Evolutionary conservation across 257 asterid species (phyloP).

Genomic region (Jacaranda mimosifolia): DNA sequence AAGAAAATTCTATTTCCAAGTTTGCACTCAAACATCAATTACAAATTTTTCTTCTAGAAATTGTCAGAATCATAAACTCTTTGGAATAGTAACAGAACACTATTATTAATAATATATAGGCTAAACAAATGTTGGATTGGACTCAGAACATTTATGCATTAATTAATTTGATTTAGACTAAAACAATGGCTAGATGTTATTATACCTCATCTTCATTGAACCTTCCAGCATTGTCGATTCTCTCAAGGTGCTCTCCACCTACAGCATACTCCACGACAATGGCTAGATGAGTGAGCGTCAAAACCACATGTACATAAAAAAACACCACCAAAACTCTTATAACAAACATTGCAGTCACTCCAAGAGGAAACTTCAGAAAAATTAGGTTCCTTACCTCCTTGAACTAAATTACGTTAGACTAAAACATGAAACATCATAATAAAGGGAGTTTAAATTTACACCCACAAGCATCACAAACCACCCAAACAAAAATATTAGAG

Average conservation of each 20-base stretch:
- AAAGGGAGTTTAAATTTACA: constrained; percentile 19
- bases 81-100: not conserved
- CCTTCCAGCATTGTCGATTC: constrained; percentile 86
- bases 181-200: not conserved
- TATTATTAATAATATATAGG: not conserved
- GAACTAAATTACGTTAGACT: constrained; percentile 74
- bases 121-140: not conserved
- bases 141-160: not conserved
- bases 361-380: not conserved
- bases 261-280: constrained; percentile 91
- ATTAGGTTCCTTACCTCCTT: constrained; percentile 61
- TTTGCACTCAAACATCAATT: constrained; percentile 13
- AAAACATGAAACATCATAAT: not conserved
- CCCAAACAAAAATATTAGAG: not conserved
- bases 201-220: constrained; percentile 21
- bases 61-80: not conserved
- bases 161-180: constrained; percentile 9
- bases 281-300: constrained; percentile 83
- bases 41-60: not conserved
- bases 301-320: constrained; percentile 56
- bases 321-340: not conserved
- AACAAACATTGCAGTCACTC: constrained; percentile 6
- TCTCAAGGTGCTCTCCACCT: constrained; percentile 85
- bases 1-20: constrained; percentile 1
- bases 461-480: not conserved